Evolutionary conservation across 2,329 filamentous ascomycete species (phyloP).

Genomic region (Aspergillus luchuensis): DNA sequence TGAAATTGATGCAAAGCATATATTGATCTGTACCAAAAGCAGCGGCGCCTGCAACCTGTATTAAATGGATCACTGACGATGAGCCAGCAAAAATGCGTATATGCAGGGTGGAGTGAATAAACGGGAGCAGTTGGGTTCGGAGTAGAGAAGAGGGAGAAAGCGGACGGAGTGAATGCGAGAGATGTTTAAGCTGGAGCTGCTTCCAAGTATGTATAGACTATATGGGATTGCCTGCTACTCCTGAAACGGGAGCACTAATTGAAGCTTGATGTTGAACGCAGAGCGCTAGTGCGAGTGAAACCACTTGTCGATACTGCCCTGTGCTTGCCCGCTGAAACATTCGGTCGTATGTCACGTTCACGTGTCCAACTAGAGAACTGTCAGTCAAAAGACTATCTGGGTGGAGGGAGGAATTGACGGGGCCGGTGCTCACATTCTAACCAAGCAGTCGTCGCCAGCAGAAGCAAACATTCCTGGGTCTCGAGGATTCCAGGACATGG

Average conservation of each 20-base stretch:
- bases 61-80: conserved; percentile 22
- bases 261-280: conserved; percentile 42
- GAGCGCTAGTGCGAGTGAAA: conserved; percentile 43
- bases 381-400: conserved; percentile 8
- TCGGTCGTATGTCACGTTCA: conserved; percentile 34
- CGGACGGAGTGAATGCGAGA: neutral
- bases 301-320: conserved; percentile 36
- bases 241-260: conserved; percentile 18
- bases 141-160: neutral
- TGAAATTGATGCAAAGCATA: conserved; percentile 10
- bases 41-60: conserved; percentile 30
- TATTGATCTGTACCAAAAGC: conserved; percentile 25
- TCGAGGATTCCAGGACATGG: conserved; percentile 83
- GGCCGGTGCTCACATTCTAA: conserved; percentile 72
- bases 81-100: conserved; percentile 22
- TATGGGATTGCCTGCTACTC: conserved; percentile 8
- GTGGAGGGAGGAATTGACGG: neutral
- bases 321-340: conserved; percentile 28
- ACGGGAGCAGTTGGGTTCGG: neutral
- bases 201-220: neutral
- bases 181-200: neutral
- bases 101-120: conserved; percentile 19
- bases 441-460: conserved; percentile 80
- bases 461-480: conserved; percentile 85
- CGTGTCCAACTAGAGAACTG: conserved; percentile 35